phyloP scores from a whole-genome alignment of 2,329 filamentous ascomycete genomes.

The Aspergillus pseudonomiae region DNA sequence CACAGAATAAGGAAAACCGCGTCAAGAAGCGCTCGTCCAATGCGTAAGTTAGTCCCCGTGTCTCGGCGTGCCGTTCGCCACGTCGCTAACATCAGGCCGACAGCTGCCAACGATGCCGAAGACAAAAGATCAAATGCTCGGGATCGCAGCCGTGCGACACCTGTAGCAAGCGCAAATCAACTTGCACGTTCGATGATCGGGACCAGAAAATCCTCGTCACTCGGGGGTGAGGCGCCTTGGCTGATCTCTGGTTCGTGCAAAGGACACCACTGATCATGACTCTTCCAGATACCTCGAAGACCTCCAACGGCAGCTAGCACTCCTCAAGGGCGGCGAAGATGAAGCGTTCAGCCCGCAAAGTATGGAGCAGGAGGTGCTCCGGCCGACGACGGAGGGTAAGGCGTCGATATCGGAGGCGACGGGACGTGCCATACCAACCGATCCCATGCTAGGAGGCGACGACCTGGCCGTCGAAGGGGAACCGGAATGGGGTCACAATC shows the following conservation, averaged over 20 bases:
- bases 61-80: not conserved
- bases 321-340: slow-evolving; percentile 23
- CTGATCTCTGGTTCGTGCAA: not conserved
- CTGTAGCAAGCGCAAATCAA: slow-evolving; percentile 48
- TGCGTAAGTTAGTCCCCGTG: slow-evolving; percentile 27
- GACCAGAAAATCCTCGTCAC: slow-evolving; percentile 55
- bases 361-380: slow-evolving; percentile 16
- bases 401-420: slow-evolving; percentile 12
- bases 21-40: slow-evolving; percentile 38
- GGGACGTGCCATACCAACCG: slow-evolving; percentile 12
- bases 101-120: slow-evolving; percentile 50
- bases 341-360: slow-evolving; percentile 23
- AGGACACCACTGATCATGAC: not conserved
- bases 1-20: slow-evolving; percentile 17
- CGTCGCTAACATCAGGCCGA: not conserved
- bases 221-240: slow-evolving; percentile 39
- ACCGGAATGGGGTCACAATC: slow-evolving; percentile 18
- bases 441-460: slow-evolving; percentile 7
- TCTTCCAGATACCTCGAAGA: slow-evolving; percentile 39
- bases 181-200: slow-evolving; percentile 50
- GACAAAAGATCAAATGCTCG: slow-evolving; percentile 52
- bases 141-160: slow-evolving; percentile 47
- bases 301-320: slow-evolving; percentile 35
- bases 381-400: slow-evolving; percentile 12
- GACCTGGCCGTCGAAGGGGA: slow-evolving; percentile 16